These are phyloP conservation scores for Punica granatum DNA, from an alignment of 345 rosid genomes.

Conservation along the genomic window DNA sequence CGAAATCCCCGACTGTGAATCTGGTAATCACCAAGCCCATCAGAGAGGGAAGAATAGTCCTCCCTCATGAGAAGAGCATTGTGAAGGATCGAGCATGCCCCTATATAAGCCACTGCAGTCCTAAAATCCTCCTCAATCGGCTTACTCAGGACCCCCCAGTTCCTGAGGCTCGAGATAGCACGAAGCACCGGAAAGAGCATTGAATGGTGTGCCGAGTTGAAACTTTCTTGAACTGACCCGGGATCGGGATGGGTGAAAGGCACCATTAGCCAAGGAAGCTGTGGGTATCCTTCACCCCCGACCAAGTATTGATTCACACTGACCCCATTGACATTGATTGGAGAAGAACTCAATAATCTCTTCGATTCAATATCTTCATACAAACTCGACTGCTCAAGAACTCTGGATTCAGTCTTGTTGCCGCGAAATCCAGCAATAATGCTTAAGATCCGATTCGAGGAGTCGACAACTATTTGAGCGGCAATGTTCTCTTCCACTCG, in stretches of 20 bases:
- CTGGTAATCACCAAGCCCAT: constrained; percentile 21
- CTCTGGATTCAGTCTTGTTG: constrained; percentile 25
- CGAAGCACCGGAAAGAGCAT: constrained; percentile 29
- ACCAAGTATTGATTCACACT: constrained; percentile 38
- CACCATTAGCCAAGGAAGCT: constrained; percentile 65
- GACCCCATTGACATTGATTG: constrained; percentile 22
- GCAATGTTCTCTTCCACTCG: constrained; percentile 25
- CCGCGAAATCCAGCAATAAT: constrained; percentile 49
- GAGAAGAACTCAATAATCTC: constrained; percentile 27
- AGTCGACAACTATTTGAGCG: constrained; percentile 54
- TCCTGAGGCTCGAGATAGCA: constrained; percentile 45
- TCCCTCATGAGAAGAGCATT: constrained; percentile 55
- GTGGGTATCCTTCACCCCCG: constrained; percentile 45
- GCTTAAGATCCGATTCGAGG: constrained; percentile 45
- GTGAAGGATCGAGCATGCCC: constrained; percentile 60
- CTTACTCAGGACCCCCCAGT: constrained; percentile 47
- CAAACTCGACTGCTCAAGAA: constrained; percentile 42
- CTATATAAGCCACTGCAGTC: constrained; percentile 44
- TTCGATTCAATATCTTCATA: constrained; percentile 37
- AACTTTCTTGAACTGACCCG: constrained; percentile 30
- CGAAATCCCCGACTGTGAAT: constrained; percentile 15
- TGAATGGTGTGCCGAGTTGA: constrained; percentile 27
- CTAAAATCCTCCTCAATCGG: constrained; percentile 47
- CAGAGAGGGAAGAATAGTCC: constrained; percentile 46
- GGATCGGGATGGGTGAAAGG: constrained; percentile 31